Base-by-base conservation (phyloP, 2,329 filamentous ascomycete species). In the Aspergillus novofumigatus region DNA sequence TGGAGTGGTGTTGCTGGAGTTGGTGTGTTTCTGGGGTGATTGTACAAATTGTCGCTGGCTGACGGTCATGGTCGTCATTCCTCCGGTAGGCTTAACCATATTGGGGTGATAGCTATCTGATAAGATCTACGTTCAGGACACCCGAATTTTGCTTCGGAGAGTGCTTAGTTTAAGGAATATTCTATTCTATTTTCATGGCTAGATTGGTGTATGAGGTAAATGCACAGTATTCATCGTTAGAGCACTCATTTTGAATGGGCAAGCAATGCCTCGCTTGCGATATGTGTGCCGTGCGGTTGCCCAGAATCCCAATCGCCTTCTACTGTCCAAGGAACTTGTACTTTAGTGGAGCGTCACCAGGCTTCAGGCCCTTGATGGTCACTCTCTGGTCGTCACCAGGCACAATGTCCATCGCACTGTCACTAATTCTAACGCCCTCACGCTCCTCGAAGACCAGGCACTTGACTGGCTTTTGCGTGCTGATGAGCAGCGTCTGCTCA, bases 371-470 rank as follows among this genome's bases (percentile, higher is more conserved):
- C 42, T 55, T 66, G 20, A 72, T 53, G 6, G 54, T 69, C 32
- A 77, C 63, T 10, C 64, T 65, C 64, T 85, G 82, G 58, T 80
- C 79, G 65, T 85, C 83, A 6, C 82, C 82, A n/a, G 83, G 83
- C 5, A 83, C 79, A 57, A 85, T 68, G 64, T 85, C 83, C 53
- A 86, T 75, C 8, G 81, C 82, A 64, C 81, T 84, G 66, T 85
- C 82, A 52, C 79, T 76, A 21, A 84, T 69, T 11, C 78, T 73
- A 45, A 84, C 77, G 10, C 80, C 81, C 53, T 82, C 78, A 53
- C 80, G 69, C 64, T 85, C 83, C 67, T 85, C 83, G 61, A 85
- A 84, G 3, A 85, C 83, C n/a, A 85, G 69, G 11, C 83, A 82
- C 62, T 85, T 86, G 2, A 83, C 82, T 1, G 83, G 82, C 68